A percentile compares a stretch with the other conserved stretches of the same genome.
phyloP scores from a whole-genome alignment of 2,329 filamentous ascomycete genomes.

The Paecilomyces variotii region DNA sequence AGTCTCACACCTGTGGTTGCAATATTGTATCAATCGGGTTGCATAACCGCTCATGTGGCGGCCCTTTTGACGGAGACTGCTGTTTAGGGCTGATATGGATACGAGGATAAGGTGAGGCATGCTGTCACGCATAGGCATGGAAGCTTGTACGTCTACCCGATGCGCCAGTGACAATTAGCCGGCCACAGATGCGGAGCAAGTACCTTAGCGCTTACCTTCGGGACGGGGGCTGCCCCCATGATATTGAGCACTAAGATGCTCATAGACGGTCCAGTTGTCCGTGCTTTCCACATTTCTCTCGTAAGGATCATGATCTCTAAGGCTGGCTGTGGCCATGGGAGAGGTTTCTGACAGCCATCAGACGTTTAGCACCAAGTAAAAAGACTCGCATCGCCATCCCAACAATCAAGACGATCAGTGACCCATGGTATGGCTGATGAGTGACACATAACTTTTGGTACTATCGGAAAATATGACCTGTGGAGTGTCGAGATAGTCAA shows the following conservation, averaged over 20 bases:
- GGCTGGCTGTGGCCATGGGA: too few relatives aligned
- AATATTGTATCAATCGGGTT: background rate
- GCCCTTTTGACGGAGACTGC: background rate
- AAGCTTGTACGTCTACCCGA: background rate
- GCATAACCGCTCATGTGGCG: background rate
- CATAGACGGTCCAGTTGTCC: background rate
- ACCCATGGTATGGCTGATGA: background rate
- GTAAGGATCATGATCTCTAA: background rate
- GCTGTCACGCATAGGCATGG: background rate
- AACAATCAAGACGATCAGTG: background rate
- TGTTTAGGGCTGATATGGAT: background rate
- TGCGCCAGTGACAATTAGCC: background rate
- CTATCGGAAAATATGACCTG: too few relatives aligned
- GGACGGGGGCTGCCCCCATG: background rate
- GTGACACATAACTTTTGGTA: too few relatives aligned
- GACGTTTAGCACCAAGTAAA: background rate
- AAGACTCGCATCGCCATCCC: background rate
- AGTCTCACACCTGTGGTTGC: background rate
- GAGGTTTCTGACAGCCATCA: background rate
- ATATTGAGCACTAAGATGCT: background rate
- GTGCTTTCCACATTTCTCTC: background rate
- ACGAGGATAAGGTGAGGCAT: background rate
- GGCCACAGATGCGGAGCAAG: background rate
- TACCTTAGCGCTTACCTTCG: background rate
- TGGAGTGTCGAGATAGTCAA: too few relatives aligned